phyloP scores from a whole-genome alignment of 73 alveolate genomes.

The Blepharisma japonicum region DNA sequence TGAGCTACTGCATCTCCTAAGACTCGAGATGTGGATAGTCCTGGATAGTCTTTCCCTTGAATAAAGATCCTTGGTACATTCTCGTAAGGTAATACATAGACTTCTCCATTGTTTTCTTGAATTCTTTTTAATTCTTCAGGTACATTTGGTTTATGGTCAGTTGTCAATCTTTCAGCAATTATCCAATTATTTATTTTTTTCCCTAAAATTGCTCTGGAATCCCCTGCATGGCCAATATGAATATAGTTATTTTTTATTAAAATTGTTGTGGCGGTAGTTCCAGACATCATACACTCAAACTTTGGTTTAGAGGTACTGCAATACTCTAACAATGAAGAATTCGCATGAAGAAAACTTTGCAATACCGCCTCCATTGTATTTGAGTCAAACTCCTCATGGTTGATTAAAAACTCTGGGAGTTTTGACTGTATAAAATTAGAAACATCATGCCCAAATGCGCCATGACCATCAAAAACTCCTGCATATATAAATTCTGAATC shows the following conservation, averaged over 20 bases:
- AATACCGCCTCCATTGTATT: background rate
- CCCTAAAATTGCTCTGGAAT: background rate
- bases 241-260: background rate
- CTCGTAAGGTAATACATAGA: background rate
- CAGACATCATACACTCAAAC: background rate
- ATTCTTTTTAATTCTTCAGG: background rate
- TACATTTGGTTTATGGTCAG: background rate
- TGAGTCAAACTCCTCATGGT: background rate
- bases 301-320: background rate
- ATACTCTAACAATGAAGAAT: background rate
- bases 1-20: background rate
- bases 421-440: background rate
- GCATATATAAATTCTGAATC: background rate
- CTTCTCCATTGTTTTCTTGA: background rate
- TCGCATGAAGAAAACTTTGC: background rate
- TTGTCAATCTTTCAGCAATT: background rate
- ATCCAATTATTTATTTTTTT: background rate
- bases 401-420: background rate
- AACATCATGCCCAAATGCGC: background rate
- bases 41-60: background rate
- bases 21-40: background rate
- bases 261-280: background rate
- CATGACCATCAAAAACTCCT: constrained; percentile 13
- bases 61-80: background rate
- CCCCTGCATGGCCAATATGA: background rate